Conservation (phyloP, 2,329 filamentous ascomycete genomes). For the Aspergillus melleus region DNA sequence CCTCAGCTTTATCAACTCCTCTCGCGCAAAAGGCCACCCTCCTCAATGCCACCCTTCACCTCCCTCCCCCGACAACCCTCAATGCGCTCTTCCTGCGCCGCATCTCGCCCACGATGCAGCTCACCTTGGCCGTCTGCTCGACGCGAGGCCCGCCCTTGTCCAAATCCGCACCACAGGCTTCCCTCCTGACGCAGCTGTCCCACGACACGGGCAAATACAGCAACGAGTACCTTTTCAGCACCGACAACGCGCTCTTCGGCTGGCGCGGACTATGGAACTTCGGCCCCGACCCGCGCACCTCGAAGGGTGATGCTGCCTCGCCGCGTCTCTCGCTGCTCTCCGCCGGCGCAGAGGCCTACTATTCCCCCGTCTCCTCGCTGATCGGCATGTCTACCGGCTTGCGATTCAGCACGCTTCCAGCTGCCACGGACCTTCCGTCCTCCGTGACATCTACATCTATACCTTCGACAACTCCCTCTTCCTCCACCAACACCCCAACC, state of each 20-base stretch:
- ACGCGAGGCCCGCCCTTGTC: slow-evolving; percentile 42
- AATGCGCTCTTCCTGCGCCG: slow-evolving; percentile 83
- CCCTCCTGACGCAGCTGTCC: slow-evolving; percentile 46
- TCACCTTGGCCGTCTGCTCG: slow-evolving; percentile 66
- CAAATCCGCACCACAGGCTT: slow-evolving; percentile 47
- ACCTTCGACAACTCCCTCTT: slow-evolving; percentile 23
- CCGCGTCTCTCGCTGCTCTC: slow-evolving; percentile 77
- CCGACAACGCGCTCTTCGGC: slow-evolving; percentile 86
- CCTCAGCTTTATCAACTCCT: neutral
- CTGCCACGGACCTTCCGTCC: slow-evolving; percentile 46
- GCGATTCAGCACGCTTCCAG: slow-evolving; percentile 78
- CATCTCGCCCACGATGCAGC: slow-evolving; percentile 72
- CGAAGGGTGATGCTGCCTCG: slow-evolving; percentile 43
- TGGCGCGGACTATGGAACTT: slow-evolving; percentile 93
- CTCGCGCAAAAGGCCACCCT: slow-evolving; percentile 40
- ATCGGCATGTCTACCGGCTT: slow-evolving; percentile 86
- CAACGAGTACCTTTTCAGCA: slow-evolving; percentile 86
- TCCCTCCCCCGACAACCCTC: slow-evolving; percentile 72
- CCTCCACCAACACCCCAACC: slow-evolving; percentile 16
- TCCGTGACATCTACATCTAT: slow-evolving; percentile 10
- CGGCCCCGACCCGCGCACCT: slow-evolving; percentile 60
- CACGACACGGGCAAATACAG: slow-evolving; percentile 87
- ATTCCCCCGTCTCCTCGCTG: slow-evolving; percentile 90
- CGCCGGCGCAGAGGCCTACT: slow-evolving; percentile 90
- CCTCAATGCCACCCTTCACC: slow-evolving; percentile 47